Percentiles rank a stretch among this genome's conserved stretches.
phyloP scores from a whole-genome alignment of 306 rosid genomes.

The Crotalaria pallida region DNA sequence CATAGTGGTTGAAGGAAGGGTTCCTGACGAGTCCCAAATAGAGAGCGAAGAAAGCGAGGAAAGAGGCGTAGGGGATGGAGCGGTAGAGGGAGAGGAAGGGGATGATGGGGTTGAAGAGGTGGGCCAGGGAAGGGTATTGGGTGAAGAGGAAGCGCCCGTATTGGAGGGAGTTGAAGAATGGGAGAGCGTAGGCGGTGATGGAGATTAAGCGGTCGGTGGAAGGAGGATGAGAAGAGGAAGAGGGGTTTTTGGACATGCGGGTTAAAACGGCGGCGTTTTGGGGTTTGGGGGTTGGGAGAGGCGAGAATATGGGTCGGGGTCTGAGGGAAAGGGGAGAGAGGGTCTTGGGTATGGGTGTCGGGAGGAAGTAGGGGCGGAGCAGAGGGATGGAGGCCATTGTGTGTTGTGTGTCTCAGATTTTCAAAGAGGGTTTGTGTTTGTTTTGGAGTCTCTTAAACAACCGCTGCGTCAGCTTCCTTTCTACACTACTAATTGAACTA shows the following conservation, averaged over 20 bases:
- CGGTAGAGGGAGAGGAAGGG: conserved; percentile 63
- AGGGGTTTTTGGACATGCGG: conserved; percentile 45
- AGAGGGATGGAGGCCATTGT: conserved; percentile 18
- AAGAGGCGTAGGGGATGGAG: conserved; percentile 80
- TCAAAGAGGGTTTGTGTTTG: too few species aligned
- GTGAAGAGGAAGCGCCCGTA: conserved; percentile 64
- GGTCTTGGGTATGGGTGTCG: background rate
- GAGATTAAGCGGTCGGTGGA: conserved; percentile 78
- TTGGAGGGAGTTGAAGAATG: conserved; percentile 89
- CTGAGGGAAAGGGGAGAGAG: background rate
- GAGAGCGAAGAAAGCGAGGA: conserved; percentile 86
- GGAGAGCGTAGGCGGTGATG: conserved; percentile 70
- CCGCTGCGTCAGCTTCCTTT: too few species aligned
- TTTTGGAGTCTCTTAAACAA: too few species aligned
- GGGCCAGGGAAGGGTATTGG: conserved; percentile 51
- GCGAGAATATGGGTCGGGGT: background rate
- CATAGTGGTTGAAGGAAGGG: conserved; percentile 55
- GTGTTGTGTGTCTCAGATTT: too few species aligned
- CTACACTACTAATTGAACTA: too few species aligned
- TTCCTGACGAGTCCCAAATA: conserved; percentile 79
- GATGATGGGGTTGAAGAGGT: conserved; percentile 64
- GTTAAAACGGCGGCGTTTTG: conserved; percentile 12
- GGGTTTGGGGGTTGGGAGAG: background rate
- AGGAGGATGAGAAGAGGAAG: conserved; percentile 24
- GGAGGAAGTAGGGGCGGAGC: background rate